These are phyloP conservation scores for Mortierella sp. DNA, from an alignment of 371 early-diverging fungal genomes.

Conservation along the genomic window DNA sequence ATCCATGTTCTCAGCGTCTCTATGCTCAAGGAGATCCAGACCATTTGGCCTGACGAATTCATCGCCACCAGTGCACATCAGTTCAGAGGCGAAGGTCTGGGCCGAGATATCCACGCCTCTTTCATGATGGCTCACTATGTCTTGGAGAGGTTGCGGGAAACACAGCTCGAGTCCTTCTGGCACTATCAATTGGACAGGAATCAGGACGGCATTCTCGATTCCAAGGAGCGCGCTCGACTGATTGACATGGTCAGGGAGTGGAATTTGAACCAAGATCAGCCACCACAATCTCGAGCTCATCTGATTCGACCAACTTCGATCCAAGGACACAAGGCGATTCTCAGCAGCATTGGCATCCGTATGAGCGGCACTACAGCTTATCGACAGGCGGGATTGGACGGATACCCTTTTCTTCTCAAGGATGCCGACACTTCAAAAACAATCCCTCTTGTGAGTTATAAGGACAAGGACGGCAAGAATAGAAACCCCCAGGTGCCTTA, in stretches of 20 bases:
- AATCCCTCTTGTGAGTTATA: conserved; percentile 7
- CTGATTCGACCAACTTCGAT: conserved; percentile 26
- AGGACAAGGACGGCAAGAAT: background rate
- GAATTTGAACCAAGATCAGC: conserved; percentile 25
- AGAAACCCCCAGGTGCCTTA: conserved; percentile 30
- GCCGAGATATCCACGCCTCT: conserved; percentile 44
- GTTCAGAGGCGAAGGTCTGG: conserved; percentile 55
- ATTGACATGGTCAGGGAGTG: conserved; percentile 29
- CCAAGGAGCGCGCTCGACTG: conserved; percentile 45
- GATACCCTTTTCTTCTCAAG: conserved; percentile 39
- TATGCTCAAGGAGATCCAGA: conserved; percentile 48
- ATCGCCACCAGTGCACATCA: conserved; percentile 43
- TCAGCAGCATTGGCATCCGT: conserved; percentile 21
- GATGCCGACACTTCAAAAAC: conserved; percentile 34
- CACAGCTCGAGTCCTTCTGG: conserved; percentile 55
- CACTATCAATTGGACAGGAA: conserved; percentile 39
- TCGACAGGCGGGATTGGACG: conserved; percentile 42
- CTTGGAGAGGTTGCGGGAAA: conserved; percentile 55
- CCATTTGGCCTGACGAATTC: conserved; percentile 46
- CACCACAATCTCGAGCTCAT: background rate
- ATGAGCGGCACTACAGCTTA: conserved; percentile 37
- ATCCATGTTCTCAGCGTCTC: conserved; percentile 50
- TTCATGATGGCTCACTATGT: conserved; percentile 60
- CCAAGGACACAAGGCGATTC: conserved; percentile 18
- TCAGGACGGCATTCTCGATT: conserved; percentile 32